Base-by-base conservation (phyloP, 2,329 filamentous ascomycete genomes). In the Ophiognomonia clavigignenti-juglandacearum region DNA sequence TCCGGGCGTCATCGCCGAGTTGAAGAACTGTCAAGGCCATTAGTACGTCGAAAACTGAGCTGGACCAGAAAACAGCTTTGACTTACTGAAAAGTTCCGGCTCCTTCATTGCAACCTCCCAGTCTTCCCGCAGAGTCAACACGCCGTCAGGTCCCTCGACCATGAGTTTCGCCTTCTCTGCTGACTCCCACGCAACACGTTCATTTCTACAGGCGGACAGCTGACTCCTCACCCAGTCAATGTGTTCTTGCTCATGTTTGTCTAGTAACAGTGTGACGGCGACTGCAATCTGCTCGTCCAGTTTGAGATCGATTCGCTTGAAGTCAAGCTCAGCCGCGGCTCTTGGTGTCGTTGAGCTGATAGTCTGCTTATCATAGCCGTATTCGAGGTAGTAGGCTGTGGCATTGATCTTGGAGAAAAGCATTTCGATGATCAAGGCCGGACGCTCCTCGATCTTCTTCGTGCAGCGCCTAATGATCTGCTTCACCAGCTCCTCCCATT, bases 351-450 rank as follows among this genome's bases (percentile, higher is more conserved):
- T 59, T 16, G 75, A 72, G 18, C 77, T 76, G 20, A 83, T 63
- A 0, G 84, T 80, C 54, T 92, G 89, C 60, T 84, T 88, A 59
- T 96, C 90, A 56, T 88, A 86, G 0, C 93, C 93, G 59, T 91
- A 90, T 61, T 97, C 91, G 5, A 98, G 76, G 61, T 89, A 97
- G 65, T 87, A 88, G 1, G 89, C 78, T 0, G 88, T 96, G 38
- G 80, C 78, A 43, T 83, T 84, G 48, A 90, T 86, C 65, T 98
- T 98, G 64, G 88, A 95, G 66, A 98, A 98, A 13, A 98, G 74
- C 75, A 98, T 81, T 66, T 98, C 93, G 1, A 95, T 85, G 41
- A 95, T 77, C 34, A 96, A 72, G 53, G 92, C 88, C 0, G 90
- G 90, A 36, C 90, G 80, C 56, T 96, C 83, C 52, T 93, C 80